Percentiles rank a stretch among this genome's conserved stretches.
phyloP scores from a whole-genome alignment of 2,329 filamentous ascomycete genomes.

The Fulvia fulva region DNA sequence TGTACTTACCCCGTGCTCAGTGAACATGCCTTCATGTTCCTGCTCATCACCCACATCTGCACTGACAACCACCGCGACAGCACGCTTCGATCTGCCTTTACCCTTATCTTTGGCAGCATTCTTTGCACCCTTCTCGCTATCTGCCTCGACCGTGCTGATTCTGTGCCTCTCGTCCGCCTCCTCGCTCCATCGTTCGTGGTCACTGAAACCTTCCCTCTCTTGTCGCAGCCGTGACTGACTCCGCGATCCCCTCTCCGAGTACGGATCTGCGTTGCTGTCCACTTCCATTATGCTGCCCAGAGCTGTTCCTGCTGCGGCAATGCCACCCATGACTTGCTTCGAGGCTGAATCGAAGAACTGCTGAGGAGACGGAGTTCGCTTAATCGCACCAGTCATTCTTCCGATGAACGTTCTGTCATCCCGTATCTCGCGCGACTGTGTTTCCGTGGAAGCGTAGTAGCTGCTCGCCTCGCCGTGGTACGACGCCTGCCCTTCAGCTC shows the following conservation, averaged over 20 bases:
- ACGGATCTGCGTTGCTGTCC: constrained; percentile 64
- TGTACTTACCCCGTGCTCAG: constrained; percentile 75
- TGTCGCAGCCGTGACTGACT: constrained; percentile 16
- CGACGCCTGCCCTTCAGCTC: constrained; percentile 16
- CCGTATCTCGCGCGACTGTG: constrained; percentile 11
- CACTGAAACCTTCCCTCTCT: constrained; percentile 42
- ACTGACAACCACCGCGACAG: constrained; percentile 83
- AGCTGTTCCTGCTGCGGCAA: constrained; percentile 76
- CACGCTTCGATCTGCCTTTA: constrained; percentile 51
- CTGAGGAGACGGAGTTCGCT: constrained; percentile 79
- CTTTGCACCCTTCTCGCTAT: constrained; percentile 22
- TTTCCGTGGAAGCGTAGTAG: constrained; percentile 23
- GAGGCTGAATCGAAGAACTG: constrained; percentile 82
- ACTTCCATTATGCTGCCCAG: constrained; percentile 83
- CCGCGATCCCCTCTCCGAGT: constrained; percentile 14
- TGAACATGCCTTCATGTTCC: constrained; percentile 53
- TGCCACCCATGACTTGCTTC: constrained; percentile 73
- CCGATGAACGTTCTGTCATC: constrained; percentile 27
- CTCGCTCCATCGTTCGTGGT: constrained; percentile 89
- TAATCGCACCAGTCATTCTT: constrained; percentile 74
- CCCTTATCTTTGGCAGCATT: constrained; percentile 21
- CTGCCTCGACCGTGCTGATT: constrained; percentile 23
- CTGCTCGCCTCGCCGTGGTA: constrained; percentile 28
- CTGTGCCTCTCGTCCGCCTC: constrained; percentile 66
- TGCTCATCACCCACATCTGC: constrained; percentile 64